Base-by-base conservation (phyloP, 2,329 filamentous ascomycete genomes). In the Monosporascus sp. region DNA sequence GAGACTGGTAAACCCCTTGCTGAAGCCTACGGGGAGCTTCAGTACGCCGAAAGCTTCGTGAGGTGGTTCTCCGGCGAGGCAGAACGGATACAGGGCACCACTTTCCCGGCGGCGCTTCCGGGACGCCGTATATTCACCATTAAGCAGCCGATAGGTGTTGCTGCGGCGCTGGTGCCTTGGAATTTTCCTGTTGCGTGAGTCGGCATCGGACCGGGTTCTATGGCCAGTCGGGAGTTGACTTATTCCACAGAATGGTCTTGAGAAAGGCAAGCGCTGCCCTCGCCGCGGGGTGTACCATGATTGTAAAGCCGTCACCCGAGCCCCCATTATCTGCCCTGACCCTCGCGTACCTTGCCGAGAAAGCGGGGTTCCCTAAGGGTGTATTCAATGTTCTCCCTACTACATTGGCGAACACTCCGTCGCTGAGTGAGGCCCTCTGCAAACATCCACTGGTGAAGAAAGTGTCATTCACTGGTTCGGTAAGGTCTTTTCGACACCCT, bases 351-450 rank as follows among this genome's bases (percentile, higher is more conserved):
- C 67, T 86, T 35, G 81, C 81, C 0, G 74, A 80, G 44, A 78
- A 85, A 20, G 89, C 90, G 1, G 90, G 89, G 0, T 87, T 92
- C 43, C 89, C 89, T 1, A 81, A 83, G 41, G 89, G 89, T 2
- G 86, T 86, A 0, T 78, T 95, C 22, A 78, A 77, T 45, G 70
- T 79, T 2, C 46, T 79, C 48, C 74, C 74, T 0, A 78, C 77
- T 0, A 74, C 71, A 20, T 61, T 77, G 7, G 68, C 67, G 0
- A 74, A 75, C 48, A 78, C 76, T 0, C 76, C 76, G 0, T 51
- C 61, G 1, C 66, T 79, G 2, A 74, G 73, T 14, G 76, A 78
- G 63, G 70, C 72, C 1, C 70, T 80, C 1, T 78, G 75, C 57
- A 69, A 71, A 27, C 75, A 79, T 53, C 70, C 70, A 0, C 53